These are phyloP conservation scores for Clavariopsis aquatica DNA, from an alignment of 495 filamentous ascomycete genomes.

Conservation along the genomic window DNA sequence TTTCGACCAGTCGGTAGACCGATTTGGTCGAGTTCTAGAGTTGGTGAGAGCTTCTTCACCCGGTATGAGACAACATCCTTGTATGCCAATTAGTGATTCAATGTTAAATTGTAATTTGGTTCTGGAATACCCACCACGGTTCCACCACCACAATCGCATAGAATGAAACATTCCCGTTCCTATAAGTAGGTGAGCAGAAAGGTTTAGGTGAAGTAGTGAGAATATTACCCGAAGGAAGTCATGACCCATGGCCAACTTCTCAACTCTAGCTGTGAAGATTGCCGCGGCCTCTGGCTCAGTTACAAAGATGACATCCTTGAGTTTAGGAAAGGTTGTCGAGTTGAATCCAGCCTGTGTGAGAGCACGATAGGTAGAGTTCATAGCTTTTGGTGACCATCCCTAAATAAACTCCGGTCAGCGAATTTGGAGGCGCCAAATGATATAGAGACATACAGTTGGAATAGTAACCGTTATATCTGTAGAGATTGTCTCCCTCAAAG, in stretches of 20 bases:
- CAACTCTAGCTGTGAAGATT: slow-evolving; percentile 17
- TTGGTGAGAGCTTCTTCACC: slow-evolving; percentile 19
- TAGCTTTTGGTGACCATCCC: slow-evolving; percentile 30
- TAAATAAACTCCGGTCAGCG: not conserved
- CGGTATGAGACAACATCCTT: slow-evolving; percentile 32
- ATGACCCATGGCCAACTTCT: not conserved
- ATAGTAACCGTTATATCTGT: slow-evolving; percentile 29
- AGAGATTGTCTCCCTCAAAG: slow-evolving; percentile 4
- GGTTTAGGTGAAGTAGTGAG: not conserved
- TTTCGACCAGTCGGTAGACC: slow-evolving; percentile 14
- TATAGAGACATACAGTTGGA: slow-evolving; percentile 14
- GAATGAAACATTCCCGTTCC: slow-evolving; percentile 20
- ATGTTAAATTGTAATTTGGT: not conserved
- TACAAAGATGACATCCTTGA: slow-evolving; percentile 23
- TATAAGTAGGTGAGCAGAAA: not conserved
- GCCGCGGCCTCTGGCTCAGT: slow-evolving; percentile 31
- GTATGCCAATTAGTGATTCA: not conserved
- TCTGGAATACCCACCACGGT: slow-evolving; percentile 15
- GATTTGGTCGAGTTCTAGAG: slow-evolving; percentile 21
- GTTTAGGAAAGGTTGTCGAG: slow-evolving; percentile 5
- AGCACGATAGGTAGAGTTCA: slow-evolving; percentile 30
- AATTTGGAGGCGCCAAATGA: not conserved
- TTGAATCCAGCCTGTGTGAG: slow-evolving; percentile 28
- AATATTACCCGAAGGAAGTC: slow-evolving; percentile 19
- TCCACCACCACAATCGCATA: slow-evolving; percentile 31